Evolutionary conservation across 768 basidiomycete genomes (phyloP).

Genomic region (Suillus americanus): DNA sequence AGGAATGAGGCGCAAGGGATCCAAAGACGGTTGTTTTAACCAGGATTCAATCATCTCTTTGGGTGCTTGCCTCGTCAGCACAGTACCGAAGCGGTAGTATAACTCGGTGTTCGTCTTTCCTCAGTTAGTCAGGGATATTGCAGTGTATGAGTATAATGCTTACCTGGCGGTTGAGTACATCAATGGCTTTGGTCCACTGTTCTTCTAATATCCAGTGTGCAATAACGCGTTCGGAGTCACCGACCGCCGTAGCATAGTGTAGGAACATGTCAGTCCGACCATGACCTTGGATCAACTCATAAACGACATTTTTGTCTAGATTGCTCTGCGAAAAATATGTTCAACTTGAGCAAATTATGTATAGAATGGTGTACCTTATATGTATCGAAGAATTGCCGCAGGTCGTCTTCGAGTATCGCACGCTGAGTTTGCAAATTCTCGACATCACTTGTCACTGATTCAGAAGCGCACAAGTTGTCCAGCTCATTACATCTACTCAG

Average conservation of each 20-base stretch:
- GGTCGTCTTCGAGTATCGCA: constrained; percentile 85
- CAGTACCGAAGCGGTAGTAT: constrained; percentile 91
- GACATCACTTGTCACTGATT: constrained; percentile 75
- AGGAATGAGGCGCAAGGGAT: constrained; percentile 85
- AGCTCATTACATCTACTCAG: constrained; percentile 95
- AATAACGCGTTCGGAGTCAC: constrained; percentile 81
- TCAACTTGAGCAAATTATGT: not conserved
- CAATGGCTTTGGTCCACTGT: constrained; percentile 88
- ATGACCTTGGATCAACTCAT: constrained; percentile 91
- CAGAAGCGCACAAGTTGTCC: constrained; percentile 91
- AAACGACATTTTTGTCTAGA: constrained; percentile 81
- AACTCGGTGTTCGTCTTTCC: constrained; percentile 76
- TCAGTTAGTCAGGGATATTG: constrained; percentile 8
- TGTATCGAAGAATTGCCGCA: constrained; percentile 88
- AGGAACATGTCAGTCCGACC: constrained; percentile 92
- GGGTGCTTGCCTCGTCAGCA: constrained; percentile 82
- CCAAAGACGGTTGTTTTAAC: constrained; percentile 77
- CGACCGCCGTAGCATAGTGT: constrained; percentile 79
- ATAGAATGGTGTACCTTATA: constrained; percentile 66
- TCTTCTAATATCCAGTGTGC: constrained; percentile 93
- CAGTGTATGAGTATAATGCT: constrained; percentile 14
- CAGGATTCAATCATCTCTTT: constrained; percentile 92
- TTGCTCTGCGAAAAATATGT: constrained; percentile 54
- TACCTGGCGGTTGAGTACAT: constrained; percentile 88
- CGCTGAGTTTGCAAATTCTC: constrained; percentile 84